phyloP scores from a whole-genome alignment of 257 asterid species.

The Marsdenia floribunda region DNA sequence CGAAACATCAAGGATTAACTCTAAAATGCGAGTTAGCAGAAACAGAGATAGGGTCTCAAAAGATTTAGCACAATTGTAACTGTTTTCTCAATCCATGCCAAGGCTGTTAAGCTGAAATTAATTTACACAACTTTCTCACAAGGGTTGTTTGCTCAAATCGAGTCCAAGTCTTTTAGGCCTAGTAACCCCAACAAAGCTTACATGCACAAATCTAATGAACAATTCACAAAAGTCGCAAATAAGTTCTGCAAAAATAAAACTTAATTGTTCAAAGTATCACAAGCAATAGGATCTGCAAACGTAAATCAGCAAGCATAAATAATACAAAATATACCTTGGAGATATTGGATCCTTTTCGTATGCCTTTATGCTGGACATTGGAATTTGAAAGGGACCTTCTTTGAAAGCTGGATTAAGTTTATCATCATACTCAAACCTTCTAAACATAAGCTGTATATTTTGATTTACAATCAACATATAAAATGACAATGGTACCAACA shows the following conservation, averaged over 20 bases:
- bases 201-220: constrained; percentile 68
- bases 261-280: too few species aligned
- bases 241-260: not conserved
- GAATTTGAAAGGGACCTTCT: constrained; percentile 89
- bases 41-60: not conserved
- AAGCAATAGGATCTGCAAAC: too few species aligned
- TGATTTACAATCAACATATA: not conserved
- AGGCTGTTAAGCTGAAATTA: not conserved
- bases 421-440: constrained; percentile 93
- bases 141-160: constrained; percentile 94
- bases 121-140: too few species aligned
- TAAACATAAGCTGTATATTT: constrained; percentile 82
- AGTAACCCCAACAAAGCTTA: constrained; percentile 93
- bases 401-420: constrained; percentile 80
- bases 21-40: not conserved
- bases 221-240: not conserved
- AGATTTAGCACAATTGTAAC: not conserved
- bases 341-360: constrained; percentile 73
- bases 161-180: constrained; percentile 97
- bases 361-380: constrained; percentile 69
- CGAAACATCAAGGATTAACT: not conserved
- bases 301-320: too few species aligned
- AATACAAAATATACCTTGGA: too few species aligned
- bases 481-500: not conserved
- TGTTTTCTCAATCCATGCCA: not conserved